Conservation (phyloP, 495 filamentous ascomycete species). For the Ascodesmis nigricans region DNA sequence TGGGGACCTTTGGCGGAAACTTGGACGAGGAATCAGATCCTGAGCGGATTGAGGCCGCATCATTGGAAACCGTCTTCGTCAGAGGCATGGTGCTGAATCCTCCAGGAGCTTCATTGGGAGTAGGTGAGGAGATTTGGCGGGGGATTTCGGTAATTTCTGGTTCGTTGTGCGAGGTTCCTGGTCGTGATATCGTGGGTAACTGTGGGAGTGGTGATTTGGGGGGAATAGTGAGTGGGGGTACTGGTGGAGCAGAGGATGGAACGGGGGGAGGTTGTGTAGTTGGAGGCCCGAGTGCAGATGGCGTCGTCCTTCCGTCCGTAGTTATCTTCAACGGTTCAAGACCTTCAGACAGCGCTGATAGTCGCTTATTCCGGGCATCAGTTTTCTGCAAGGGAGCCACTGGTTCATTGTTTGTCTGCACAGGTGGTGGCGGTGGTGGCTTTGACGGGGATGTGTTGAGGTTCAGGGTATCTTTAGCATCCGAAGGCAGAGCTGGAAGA, state of each 20-base stretch:
- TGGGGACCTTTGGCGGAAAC: constrained; percentile 29
- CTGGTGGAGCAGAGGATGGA: constrained; percentile 21
- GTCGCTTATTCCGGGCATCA: too few relatives aligned
- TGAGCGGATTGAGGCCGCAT: constrained; percentile 9
- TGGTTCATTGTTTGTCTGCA: too few relatives aligned
- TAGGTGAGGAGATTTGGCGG: constrained; percentile 19
- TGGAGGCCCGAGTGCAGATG: constrained; percentile 13
- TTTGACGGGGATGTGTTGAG: neutral
- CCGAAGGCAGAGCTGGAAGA: constrained; percentile 25
- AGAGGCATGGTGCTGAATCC: constrained; percentile 6
- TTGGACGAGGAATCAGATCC: constrained; percentile 29
- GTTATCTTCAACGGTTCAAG: constrained; percentile 73
- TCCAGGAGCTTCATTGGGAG: constrained; percentile 13
- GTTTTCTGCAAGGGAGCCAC: too few relatives aligned
- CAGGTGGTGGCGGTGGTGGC: constrained; percentile 9
- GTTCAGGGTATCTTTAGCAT: too few relatives aligned
- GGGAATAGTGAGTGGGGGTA: constrained; percentile 10
- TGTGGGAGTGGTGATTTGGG: constrained; percentile 17
- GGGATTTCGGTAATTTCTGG: constrained; percentile 4
- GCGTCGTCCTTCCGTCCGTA: constrained; percentile 25
- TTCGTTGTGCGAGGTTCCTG: constrained; percentile 11
- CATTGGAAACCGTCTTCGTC: constrained; percentile 11
- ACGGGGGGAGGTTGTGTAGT: constrained; percentile 20
- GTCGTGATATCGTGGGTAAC: constrained; percentile 7
- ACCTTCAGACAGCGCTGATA: constrained; percentile 48